A percentile compares a stretch with the other conserved stretches of the same genome.
These are phyloP conservation scores for Carex myosuroides DNA, from an alignment of 176 grass and related monocot genomes.

Conservation along the genomic window DNA sequence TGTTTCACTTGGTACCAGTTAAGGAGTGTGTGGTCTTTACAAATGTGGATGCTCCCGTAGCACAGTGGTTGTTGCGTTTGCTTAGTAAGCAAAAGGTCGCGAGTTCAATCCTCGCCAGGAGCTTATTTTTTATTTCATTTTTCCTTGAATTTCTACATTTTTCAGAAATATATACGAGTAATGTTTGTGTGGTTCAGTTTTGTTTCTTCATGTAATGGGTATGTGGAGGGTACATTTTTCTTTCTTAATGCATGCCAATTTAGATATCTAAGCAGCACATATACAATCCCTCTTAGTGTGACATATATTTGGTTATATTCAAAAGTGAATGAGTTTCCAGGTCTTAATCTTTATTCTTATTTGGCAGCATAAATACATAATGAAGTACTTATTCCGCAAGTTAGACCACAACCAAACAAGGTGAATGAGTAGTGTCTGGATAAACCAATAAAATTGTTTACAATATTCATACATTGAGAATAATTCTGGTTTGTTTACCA, in stretches of 20 bases:
- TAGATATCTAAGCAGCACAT: not conserved
- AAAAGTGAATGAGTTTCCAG: no score
- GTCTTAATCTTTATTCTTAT: no score
- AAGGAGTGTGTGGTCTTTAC: not conserved
- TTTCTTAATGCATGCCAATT: not conserved
- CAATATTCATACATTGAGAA: no score
- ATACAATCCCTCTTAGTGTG: not conserved
- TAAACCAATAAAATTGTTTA: no score
- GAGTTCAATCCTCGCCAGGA: conserved; percentile 45
- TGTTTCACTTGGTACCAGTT: not conserved
- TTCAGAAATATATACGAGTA: not conserved
- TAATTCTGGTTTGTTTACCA: no score
- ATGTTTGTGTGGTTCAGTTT: not conserved
- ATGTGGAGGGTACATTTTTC: not conserved
- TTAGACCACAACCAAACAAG: no score
- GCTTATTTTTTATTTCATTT: conserved; percentile 13
- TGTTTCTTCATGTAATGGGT: not conserved
- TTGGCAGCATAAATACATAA: no score
- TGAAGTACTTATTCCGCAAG: no score
- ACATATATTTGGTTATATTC: no score
- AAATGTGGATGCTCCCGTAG: conserved; percentile 13
- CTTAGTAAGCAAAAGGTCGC: conserved; percentile 95
- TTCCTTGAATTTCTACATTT: not conserved
- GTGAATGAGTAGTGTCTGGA: no score
- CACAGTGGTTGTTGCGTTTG: conserved; percentile 69